A percentile compares a stretch with the other conserved stretches of the same genome.
Conservation (phyloP, 2,329 filamentous ascomycete species). For the Monosporascus sp. region DNA sequence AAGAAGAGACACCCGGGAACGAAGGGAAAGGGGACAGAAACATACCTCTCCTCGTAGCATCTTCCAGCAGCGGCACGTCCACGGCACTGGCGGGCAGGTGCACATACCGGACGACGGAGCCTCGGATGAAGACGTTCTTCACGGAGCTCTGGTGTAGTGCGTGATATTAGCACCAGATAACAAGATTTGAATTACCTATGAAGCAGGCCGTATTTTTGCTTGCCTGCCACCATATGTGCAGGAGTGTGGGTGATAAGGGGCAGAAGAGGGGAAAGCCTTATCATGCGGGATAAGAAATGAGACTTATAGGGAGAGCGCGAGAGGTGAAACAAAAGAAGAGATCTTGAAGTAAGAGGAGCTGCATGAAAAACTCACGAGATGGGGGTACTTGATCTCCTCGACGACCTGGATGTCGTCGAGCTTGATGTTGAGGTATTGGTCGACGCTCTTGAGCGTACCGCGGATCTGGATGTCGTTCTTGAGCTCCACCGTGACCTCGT, state of each 20-base stretch:
- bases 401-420: constrained; percentile 91
- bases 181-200: too few relatives aligned
- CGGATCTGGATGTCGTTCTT: constrained; percentile 99
- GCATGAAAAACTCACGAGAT: constrained; percentile 55
- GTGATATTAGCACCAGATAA: neutral
- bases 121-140: constrained; percentile 93
- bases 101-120: constrained; percentile 88
- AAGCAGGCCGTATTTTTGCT: too few relatives aligned
- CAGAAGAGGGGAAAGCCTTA: neutral
- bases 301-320: neutral
- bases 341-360: neutral
- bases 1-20: neutral
- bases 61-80: constrained; percentile 80
- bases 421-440: constrained; percentile 99
- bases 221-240: too few relatives aligned
- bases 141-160: constrained; percentile 56
- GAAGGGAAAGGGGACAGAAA: constrained; percentile 1
- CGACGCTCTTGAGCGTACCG: constrained; percentile 91
- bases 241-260: constrained; percentile 1
- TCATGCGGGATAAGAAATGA: neutral
- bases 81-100: constrained; percentile 78
- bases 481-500: constrained; percentile 95
- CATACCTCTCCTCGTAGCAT: constrained; percentile 81
- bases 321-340: neutral
- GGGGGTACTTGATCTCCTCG: constrained; percentile 91